Evolutionary conservation across 2,329 filamentous ascomycete genomes (phyloP).

Genomic region (Cytospora mali): DNA sequence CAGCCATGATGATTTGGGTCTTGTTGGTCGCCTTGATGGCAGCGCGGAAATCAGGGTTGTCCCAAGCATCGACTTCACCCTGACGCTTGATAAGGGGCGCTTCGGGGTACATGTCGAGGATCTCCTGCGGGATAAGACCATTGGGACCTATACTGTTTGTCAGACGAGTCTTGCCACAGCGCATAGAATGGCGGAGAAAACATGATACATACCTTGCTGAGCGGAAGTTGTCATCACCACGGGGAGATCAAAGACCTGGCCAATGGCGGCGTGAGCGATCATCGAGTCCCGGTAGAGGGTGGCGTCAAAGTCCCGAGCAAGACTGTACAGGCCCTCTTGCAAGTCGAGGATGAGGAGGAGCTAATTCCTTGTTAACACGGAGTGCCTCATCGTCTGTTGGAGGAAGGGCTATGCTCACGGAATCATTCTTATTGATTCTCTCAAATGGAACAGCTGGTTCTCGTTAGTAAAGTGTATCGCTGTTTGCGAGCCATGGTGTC

Average conservation of each 20-base stretch:
- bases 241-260: conserved; percentile 67
- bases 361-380: conserved; percentile 33
- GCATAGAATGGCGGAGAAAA: not conserved
- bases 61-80: conserved; percentile 78
- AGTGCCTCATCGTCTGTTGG: not conserved
- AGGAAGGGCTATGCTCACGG: conserved; percentile 28
- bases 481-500: not conserved
- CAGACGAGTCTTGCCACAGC: not conserved
- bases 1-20: conserved; percentile 71
- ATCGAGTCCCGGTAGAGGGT: conserved; percentile 68
- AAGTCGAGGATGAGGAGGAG: conserved; percentile 61
- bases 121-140: conserved; percentile 70
- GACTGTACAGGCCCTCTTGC: conserved; percentile 59
- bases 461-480: not conserved
- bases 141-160: conserved; percentile 61
- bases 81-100: conserved; percentile 67
- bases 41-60: conserved; percentile 68
- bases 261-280: conserved; percentile 67
- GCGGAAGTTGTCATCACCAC: conserved; percentile 72
- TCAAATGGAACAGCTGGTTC: conserved; percentile 32
- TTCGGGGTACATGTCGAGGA: conserved; percentile 67
- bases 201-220: conserved; percentile 47
- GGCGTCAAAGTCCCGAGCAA: conserved; percentile 68
- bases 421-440: conserved; percentile 37
- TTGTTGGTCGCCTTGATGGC: conserved; percentile 67